phyloP scores from a whole-genome alignment of 1,284 basidiomycete genomes.

The Heliocybe sulcata region DNA sequence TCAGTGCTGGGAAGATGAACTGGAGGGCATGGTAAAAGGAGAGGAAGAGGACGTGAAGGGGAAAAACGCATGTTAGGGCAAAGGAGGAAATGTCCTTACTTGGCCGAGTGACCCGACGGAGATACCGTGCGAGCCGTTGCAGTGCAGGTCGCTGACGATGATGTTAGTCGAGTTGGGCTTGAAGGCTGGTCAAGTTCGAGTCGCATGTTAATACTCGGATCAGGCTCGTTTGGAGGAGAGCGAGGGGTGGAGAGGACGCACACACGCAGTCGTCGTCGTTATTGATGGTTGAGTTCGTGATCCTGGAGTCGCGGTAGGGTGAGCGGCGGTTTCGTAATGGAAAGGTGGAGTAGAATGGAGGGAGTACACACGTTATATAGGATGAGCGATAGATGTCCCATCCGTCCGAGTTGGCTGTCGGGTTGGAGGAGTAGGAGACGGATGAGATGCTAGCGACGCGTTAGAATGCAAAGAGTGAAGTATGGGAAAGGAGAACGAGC shows the following conservation, averaged over 20 bases:
- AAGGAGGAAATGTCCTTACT: background rate
- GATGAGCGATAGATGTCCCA: slow-evolving; percentile 58
- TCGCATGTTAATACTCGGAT: background rate
- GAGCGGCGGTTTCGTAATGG: background rate
- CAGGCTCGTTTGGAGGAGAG: background rate
- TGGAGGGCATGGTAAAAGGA: background rate
- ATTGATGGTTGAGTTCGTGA: slow-evolving; percentile 22
- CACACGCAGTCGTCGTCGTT: slow-evolving; percentile 31
- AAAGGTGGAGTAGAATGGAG: background rate
- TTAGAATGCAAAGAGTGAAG: background rate
- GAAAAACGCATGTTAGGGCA: background rate
- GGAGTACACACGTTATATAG: background rate
- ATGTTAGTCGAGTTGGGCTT: slow-evolving; percentile 31
- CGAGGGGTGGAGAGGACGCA: background rate
- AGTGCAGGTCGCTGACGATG: slow-evolving; percentile 33
- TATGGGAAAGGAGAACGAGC: background rate
- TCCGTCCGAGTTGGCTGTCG: slow-evolving; percentile 49
- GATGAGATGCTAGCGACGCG: slow-evolving; percentile 31
- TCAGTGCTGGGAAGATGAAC: background rate
- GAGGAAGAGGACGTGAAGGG: background rate
- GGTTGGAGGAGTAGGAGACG: slow-evolving; percentile 35
- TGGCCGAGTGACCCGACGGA: slow-evolving; percentile 36
- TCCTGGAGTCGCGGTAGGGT: slow-evolving; percentile 5
- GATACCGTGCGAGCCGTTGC: slow-evolving; percentile 36
- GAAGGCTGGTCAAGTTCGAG: background rate